phyloP scores from a whole-genome alignment of 148 eudicot genomes.

The Silene uniflora region DNA sequence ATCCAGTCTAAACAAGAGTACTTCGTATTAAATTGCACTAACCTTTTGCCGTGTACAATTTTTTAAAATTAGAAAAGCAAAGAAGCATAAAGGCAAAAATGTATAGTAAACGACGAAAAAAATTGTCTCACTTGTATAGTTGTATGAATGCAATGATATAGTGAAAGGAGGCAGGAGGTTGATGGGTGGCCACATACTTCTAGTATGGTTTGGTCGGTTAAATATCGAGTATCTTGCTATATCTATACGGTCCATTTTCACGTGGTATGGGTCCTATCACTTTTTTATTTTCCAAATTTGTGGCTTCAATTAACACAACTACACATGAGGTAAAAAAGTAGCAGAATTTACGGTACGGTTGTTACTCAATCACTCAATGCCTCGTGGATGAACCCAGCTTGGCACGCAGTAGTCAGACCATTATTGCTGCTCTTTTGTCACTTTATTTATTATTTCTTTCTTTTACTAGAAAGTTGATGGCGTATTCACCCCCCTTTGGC shows the following conservation, averaged over 20 bases:
- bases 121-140: not conserved
- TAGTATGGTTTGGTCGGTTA: not conserved
- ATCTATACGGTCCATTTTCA: slow-evolving; percentile 2
- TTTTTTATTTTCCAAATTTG: not conserved
- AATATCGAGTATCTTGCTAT: not conserved
- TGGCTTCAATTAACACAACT: not conserved
- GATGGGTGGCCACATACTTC: not conserved
- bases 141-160: not conserved
- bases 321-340: not conserved
- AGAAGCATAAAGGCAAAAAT: not conserved
- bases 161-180: not conserved
- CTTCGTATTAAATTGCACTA: no score
- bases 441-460: not conserved
- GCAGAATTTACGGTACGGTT: not conserved
- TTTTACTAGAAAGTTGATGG: not conserved
- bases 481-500: no score
- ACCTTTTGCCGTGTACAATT: no score
- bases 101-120: not conserved
- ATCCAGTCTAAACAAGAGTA: no score
- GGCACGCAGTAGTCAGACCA: not conserved
- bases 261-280: not conserved
- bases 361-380: not conserved
- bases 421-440: not conserved
- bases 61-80: no score
- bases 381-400: not conserved